Evolutionary conservation across 257 asterid genomes (phyloP), one percentile per base, ranked within the genome.

Genomic region (Solanum arcanum): DNA sequence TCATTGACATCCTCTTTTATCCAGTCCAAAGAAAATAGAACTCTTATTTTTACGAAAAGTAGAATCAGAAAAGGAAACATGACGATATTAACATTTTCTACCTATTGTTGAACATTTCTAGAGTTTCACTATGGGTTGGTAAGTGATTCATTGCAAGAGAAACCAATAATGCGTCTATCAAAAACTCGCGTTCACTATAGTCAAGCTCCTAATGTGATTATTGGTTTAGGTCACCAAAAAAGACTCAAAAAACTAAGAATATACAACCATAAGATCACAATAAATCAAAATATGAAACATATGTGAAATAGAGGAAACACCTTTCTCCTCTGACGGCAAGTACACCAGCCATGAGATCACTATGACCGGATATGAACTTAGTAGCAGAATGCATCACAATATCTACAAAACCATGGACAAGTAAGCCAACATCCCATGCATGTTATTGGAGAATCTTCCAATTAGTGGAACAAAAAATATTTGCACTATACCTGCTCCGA

Each of bases 361-460:
- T 92, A 89, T 97, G 99, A 81, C 99, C 99, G 60, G 98, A 64
- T 89, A 97, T 94, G 92, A 97, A 97, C 89, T 97, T 95, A 41
- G 99, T 97, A 29, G 98, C 98, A 6, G 98, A 94, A 88, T 93
- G 94, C 99, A 97, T 95, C 89, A 97, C 99, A 78, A 97, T 94
- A 91, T 97, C 99, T 97, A 97, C 83, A 90, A 91, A 88, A 68
- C 29, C 84, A 82, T 81, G 60, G 85, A 87, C 59, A 83, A 80
- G 59, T 86, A 52, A 86, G 84, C 80, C 35, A 31, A 73, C 42
- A 29, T 23, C 37, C 27, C 16, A 25, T 86, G n/a, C 69, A 60
- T 35, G 21, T 5, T 15, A n/a, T 39, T 42, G 42, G 44, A 75
- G 21, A n/a, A 13, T 69, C 18, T 46, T 70, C 39, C 52, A 56